These are phyloP conservation scores for Cercospora berteroae DNA, from an alignment of 2,329 filamentous ascomycete genomes.

Conservation along the genomic window DNA sequence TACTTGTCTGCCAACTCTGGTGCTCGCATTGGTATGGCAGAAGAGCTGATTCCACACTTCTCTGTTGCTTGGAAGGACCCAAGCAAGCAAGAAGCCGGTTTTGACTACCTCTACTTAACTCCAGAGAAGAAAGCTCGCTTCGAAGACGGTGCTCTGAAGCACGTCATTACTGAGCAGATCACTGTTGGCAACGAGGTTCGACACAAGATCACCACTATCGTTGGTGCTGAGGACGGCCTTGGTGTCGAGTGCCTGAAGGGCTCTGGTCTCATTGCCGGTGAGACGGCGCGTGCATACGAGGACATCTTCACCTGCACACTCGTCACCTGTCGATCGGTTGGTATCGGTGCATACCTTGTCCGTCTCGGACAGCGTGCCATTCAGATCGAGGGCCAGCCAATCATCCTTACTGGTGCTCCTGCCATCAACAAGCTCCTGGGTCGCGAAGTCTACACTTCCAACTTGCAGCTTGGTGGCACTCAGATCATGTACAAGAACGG, in stretches of 20 bases:
- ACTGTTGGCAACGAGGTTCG: slow-evolving; percentile 83
- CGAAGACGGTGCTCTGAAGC: slow-evolving; percentile 69
- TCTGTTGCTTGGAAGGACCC: slow-evolving; percentile 93
- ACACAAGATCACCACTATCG: slow-evolving; percentile 88
- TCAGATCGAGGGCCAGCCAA: slow-evolving; percentile 97
- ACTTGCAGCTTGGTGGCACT: slow-evolving; percentile 98
- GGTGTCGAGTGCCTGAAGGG: slow-evolving; percentile 97
- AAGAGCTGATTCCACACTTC: slow-evolving; percentile 96
- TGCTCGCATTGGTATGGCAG: slow-evolving; percentile 92
- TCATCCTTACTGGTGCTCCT: slow-evolving; percentile 95
- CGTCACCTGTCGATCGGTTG: slow-evolving; percentile 96
- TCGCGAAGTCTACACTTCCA: slow-evolving; percentile 97
- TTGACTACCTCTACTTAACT: slow-evolving; percentile 95
- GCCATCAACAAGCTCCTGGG: slow-evolving; percentile 98
- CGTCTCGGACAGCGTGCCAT: slow-evolving; percentile 97
- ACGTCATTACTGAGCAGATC: slow-evolving; percentile 85
- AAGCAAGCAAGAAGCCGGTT: slow-evolving; percentile 77
- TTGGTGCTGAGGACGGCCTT: slow-evolving; percentile 91
- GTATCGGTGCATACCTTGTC: slow-evolving; percentile 98
- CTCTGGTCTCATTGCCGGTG: slow-evolving; percentile 96
- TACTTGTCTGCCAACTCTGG: slow-evolving; percentile 99
- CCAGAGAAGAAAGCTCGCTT: slow-evolving; percentile 83
- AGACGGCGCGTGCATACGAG: slow-evolving; percentile 93
- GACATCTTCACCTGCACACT: slow-evolving; percentile 98
- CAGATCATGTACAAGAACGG: slow-evolving; percentile 99